Evolutionary conservation across 805 yeast species (phyloP), one percentile per base, ranked within the genome.

Genomic region (Ogataea ganodermae): DNA sequence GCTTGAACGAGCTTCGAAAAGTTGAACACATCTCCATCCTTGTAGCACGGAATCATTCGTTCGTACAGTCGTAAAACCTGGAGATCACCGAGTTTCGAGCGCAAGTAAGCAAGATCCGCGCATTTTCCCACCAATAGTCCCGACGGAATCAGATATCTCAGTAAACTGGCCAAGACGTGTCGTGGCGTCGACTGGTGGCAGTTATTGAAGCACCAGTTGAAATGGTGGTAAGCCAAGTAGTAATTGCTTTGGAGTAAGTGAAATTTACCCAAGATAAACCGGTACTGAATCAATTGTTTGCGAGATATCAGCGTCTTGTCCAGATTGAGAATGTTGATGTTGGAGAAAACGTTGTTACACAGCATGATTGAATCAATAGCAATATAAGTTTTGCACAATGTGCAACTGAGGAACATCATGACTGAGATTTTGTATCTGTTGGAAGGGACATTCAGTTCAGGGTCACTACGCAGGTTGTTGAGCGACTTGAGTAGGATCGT

Each of bases 291-390:
- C 37, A 77, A 73, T 51, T 79, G 79, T 14, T 72, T 62, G 35
- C 57, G 68, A 3, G 72, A 60, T 33, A 73, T 79, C n/a, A 67
- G 61, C 3, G 52, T 53, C 44, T 73, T 72, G 32, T 68, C 70
- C 32, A 81, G 64, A 20, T 69, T 66, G 16, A 82, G 70, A 40
- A 73, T 77, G 54, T 76, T 79, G 69, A 82, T 75, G 60, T 81
- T 82, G 27, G 83, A 74, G 57, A 81, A 80, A 32, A 82, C 80
- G 55, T 82, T 81, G 28, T 80, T 73, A 62, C 87, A 82, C 14
- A 80, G 64, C 53, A 80, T 68, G 5, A 86, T 84, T 24, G 76
- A 79, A 24, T 71, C 75, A 18, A 82, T 73, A 32, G 62, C 66
- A 58, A 79, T 78, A 59, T 82, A 82, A 0, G 78, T 65, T 51